A percentile compares a stretch with the other conserved stretches of the same genome.
Evolutionary conservation across 768 basidiomycete genomes (phyloP).

Genomic region (Termitomyces sp.): DNA sequence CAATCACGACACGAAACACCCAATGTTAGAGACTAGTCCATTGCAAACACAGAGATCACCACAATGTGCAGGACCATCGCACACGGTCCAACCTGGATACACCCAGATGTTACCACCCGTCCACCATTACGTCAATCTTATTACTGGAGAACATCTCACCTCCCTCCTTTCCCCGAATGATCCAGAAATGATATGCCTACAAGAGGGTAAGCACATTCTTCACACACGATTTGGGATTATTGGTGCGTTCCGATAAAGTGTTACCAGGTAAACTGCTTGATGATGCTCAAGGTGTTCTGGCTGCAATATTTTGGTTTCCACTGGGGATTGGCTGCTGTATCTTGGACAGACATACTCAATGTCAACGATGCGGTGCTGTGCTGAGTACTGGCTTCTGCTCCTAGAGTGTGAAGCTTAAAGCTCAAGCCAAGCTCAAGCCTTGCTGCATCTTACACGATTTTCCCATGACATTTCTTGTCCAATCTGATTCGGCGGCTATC

Average conservation of each 20-base stretch:
- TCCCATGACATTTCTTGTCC: background rate
- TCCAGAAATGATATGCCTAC: slow-evolving; percentile 84
- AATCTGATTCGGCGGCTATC: background rate
- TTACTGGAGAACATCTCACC: slow-evolving; percentile 48
- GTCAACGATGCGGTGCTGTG: slow-evolving; percentile 41
- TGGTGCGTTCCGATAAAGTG: slow-evolving; percentile 36
- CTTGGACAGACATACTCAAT: slow-evolving; percentile 65
- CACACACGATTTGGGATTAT: slow-evolving; percentile 64
- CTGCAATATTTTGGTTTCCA: slow-evolving; percentile 84
- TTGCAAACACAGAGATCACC: background rate
- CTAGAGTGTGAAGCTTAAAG: slow-evolving; percentile 10
- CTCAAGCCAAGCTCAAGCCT: no score
- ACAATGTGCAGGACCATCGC: slow-evolving; percentile 17
- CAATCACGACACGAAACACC: slow-evolving; percentile 8
- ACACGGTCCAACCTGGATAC: slow-evolving; percentile 10
- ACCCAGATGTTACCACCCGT: slow-evolving; percentile 36
- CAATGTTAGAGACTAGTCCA: slow-evolving; percentile 1
- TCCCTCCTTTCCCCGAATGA: slow-evolving; percentile 71
- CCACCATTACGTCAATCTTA: slow-evolving; percentile 65
- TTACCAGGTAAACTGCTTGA: background rate
- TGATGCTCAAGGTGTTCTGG: slow-evolving; percentile 59
- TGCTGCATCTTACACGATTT: background rate
- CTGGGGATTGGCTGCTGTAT: slow-evolving; percentile 74
- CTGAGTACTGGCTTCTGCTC: slow-evolving; percentile 40
- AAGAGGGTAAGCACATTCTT: slow-evolving; percentile 61